Conservation (phyloP, 2,329 filamentous ascomycete genomes). For the Botrytis fragariae region DNA sequence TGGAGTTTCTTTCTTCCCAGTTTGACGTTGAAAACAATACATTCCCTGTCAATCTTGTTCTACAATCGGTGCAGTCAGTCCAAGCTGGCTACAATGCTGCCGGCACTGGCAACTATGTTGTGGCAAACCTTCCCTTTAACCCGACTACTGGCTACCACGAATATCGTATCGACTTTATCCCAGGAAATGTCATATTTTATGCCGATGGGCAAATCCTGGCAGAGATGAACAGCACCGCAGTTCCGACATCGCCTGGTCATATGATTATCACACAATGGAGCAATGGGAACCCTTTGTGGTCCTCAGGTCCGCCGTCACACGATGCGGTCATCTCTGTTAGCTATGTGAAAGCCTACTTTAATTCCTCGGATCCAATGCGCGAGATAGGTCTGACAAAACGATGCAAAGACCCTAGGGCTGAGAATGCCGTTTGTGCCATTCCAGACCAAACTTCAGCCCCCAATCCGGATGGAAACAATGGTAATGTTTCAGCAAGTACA, state of each 20-base stretch:
- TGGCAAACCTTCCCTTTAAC: constrained; percentile 61
- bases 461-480: constrained; percentile 27
- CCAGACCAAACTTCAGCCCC: constrained; percentile 46
- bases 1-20: constrained; percentile 71
- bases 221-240: constrained; percentile 52
- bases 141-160: constrained; percentile 68
- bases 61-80: constrained; percentile 63
- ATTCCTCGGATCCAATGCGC: constrained; percentile 52
- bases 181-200: constrained; percentile 63
- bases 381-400: constrained; percentile 43
- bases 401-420: constrained; percentile 43
- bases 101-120: constrained; percentile 55
- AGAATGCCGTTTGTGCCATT: constrained; percentile 49
- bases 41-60: constrained; percentile 69
- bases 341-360: constrained; percentile 79
- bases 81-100: constrained; percentile 61
- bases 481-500: constrained; percentile 37
- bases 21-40: constrained; percentile 51
- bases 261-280: constrained; percentile 75
- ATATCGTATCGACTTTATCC: constrained; percentile 74
- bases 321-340: constrained; percentile 63
- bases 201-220: constrained; percentile 60
- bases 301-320: constrained; percentile 61
- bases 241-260: constrained; percentile 62
- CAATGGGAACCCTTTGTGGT: constrained; percentile 71